These are phyloP conservation scores for Balakata baccata DNA, from an alignment of 345 rosid genomes.

Conservation along the genomic window DNA sequence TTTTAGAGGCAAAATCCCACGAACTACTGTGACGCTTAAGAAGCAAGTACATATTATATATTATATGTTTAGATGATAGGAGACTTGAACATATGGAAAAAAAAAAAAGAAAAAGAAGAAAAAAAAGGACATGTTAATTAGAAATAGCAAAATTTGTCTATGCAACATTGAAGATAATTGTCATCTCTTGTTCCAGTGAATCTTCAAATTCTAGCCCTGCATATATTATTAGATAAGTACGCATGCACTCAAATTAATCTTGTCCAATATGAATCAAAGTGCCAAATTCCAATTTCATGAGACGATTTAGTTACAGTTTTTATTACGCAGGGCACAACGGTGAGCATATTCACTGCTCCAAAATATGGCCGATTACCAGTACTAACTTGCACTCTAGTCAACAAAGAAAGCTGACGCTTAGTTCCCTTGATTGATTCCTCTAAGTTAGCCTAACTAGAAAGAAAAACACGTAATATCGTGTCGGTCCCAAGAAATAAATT, in stretches of 20 bases:
- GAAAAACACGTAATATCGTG: too few relatives aligned
- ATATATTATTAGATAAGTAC: not conserved
- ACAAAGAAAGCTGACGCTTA: not conserved
- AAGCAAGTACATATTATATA: too few relatives aligned
- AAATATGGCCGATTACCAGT: not conserved
- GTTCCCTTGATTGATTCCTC: too few relatives aligned
- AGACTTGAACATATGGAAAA: too few relatives aligned
- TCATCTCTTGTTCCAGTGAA: too few relatives aligned
- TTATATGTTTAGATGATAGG: too few relatives aligned
- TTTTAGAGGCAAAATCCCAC: too few relatives aligned
- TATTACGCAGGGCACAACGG: not conserved
- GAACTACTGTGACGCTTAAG: too few relatives aligned
- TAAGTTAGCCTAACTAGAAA: too few relatives aligned
- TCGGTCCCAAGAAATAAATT: not conserved
- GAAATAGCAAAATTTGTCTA: slow-evolving; percentile 1
- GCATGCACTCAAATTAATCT: too few relatives aligned
- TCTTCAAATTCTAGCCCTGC: too few relatives aligned
- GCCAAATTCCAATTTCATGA: not conserved
- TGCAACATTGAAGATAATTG: not conserved
- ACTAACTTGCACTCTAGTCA: not conserved
- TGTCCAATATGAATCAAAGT: not conserved
- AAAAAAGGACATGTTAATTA: not conserved
- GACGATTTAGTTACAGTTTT: not conserved
- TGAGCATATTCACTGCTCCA: not conserved
- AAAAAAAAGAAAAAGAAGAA: too few relatives aligned